Evolutionary conservation across 345 rosid genomes (phyloP).

Genomic region (Populus nigra): DNA sequence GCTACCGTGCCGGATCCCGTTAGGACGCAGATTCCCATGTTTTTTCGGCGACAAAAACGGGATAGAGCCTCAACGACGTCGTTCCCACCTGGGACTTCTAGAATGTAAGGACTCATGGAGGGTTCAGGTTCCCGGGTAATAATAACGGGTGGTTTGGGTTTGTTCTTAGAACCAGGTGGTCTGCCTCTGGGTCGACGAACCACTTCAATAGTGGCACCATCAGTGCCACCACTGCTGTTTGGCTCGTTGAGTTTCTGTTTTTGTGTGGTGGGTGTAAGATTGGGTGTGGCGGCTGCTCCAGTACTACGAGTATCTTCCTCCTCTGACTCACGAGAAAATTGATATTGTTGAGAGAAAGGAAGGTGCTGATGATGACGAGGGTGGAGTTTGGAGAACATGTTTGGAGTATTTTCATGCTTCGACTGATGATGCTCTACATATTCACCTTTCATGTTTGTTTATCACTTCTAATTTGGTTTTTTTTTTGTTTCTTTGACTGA

Average conservation of each 20-base stretch:
- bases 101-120: conserved; percentile 80
- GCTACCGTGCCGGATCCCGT: conserved; percentile 83
- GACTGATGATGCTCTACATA: conserved; percentile 33
- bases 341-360: conserved; percentile 51
- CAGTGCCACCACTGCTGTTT: conserved; percentile 26
- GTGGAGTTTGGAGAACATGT: conserved; percentile 60
- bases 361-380: conserved; percentile 32
- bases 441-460: conserved; percentile 62
- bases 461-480: background rate
- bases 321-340: conserved; percentile 39
- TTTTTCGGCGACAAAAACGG: conserved; percentile 64
- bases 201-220: conserved; percentile 69
- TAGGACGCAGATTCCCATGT: conserved; percentile 61
- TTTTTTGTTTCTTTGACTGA: background rate
- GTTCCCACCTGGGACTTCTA: conserved; percentile 72
- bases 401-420: conserved; percentile 23
- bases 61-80: conserved; percentile 64
- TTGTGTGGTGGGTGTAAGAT: background rate
- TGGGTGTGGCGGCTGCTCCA: conserved; percentile 1
- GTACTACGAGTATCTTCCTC: conserved; percentile 26
- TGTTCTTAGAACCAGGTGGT: conserved; percentile 89
- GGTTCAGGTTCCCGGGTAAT: conserved; percentile 67
- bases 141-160: conserved; percentile 66
- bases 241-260: conserved; percentile 7
- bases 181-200: conserved; percentile 82